Conservation (phyloP, 2,329 filamentous ascomycete species). For the Alternaria conjuncta region DNA sequence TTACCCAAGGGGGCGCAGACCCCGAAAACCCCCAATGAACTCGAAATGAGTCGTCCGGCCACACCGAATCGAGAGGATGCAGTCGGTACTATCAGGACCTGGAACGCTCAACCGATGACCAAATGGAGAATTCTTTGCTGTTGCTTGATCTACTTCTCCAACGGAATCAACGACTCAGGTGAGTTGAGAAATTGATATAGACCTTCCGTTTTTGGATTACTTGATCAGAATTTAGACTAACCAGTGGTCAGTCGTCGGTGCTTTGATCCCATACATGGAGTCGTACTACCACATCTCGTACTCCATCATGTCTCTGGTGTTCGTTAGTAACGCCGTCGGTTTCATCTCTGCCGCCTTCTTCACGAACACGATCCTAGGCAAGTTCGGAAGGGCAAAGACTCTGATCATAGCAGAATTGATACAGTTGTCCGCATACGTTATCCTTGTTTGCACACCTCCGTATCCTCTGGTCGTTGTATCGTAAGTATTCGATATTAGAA, state of each 20-base stretch:
- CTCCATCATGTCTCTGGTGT: conserved; percentile 79
- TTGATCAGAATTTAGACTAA: conserved; percentile 11
- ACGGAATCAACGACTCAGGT: conserved; percentile 75
- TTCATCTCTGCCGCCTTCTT: conserved; percentile 76
- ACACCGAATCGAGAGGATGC: conserved; percentile 53
- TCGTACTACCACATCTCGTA: conserved; percentile 77
- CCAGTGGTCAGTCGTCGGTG: conserved; percentile 63
- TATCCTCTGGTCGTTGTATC: conserved; percentile 69
- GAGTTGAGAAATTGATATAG: conserved; percentile 4
- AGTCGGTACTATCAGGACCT: conserved; percentile 60
- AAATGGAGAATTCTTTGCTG: conserved; percentile 70
- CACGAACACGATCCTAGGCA: conserved; percentile 67
- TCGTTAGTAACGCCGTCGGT: conserved; percentile 77
- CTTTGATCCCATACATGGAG: conserved; percentile 82
- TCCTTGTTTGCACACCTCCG: conserved; percentile 71
- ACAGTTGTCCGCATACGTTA: conserved; percentile 67
- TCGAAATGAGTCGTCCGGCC: conserved; percentile 63
- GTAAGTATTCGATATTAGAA: conserved; percentile 27
- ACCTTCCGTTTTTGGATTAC: background rate
- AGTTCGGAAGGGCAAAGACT: conserved; percentile 69
- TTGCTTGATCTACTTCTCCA: conserved; percentile 70
- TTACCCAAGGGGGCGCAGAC: conserved; percentile 24
- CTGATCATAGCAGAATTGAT: conserved; percentile 65
- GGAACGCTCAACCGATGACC: conserved; percentile 68
- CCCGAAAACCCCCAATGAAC: conserved; percentile 47